Evolutionary conservation across 345 rosid genomes (phyloP).

Genomic region (Eucalyptus victrix): DNA sequence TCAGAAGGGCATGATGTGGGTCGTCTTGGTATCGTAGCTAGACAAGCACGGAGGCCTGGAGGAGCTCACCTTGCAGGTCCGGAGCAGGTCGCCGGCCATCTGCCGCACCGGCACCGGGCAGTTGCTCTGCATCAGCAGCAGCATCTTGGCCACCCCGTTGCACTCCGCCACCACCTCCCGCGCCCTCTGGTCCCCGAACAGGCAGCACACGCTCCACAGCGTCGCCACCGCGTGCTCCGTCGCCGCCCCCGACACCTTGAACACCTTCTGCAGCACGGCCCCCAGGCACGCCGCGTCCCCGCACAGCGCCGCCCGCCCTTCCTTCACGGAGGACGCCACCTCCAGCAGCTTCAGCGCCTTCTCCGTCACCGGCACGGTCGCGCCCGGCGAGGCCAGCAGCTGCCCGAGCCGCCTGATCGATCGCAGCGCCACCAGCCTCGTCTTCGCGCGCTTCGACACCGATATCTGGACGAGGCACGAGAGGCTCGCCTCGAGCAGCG

Average conservation of each 20-base stretch:
- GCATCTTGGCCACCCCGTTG: constrained; percentile 60
- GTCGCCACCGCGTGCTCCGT: constrained; percentile 84
- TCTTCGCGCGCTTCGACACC: constrained; percentile 31
- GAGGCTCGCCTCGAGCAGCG: constrained; percentile 41
- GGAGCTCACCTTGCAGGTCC: constrained; percentile 41
- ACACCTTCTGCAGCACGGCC: constrained; percentile 51
- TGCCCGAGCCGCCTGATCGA: constrained; percentile 18
- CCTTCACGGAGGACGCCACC: constrained; percentile 36
- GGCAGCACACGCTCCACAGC: constrained; percentile 65
- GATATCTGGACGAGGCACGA: constrained; percentile 48
- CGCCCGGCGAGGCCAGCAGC: constrained; percentile 26
- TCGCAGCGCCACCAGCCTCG: constrained; percentile 21
- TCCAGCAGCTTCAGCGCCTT: constrained; percentile 65
- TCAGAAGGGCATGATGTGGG: constrained; percentile 91
- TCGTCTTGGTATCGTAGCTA: constrained; percentile 78
- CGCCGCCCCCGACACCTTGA: constrained; percentile 61
- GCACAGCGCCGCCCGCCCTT: constrained; percentile 53
- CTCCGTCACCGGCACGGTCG: constrained; percentile 29
- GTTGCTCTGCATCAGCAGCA: constrained; percentile 82
- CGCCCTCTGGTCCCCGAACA: constrained; percentile 51
- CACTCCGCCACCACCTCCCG: constrained; percentile 49
- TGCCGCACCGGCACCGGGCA: constrained; percentile 59
- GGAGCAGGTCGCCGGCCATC: constrained; percentile 68
- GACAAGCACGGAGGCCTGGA: constrained; percentile 34
- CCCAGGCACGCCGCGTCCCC: constrained; percentile 29